Conservation (phyloP, 176 grass and related monocot genomes). For the Oryza rufipogon region DNA sequence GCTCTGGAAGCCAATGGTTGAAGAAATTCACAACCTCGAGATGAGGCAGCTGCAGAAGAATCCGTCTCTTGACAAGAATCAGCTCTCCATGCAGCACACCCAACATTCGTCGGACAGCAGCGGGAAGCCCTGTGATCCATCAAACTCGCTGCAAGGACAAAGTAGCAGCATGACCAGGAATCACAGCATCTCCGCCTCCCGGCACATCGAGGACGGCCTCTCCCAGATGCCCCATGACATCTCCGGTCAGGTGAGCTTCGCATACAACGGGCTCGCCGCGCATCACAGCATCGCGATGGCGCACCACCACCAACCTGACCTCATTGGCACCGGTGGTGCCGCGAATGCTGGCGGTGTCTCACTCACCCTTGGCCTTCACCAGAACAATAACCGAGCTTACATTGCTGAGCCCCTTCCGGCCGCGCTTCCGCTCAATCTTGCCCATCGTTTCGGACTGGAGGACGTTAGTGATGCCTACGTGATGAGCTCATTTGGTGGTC, state of each 20-base stretch:
- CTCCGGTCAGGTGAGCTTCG: conserved; percentile 58
- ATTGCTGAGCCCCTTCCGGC: conserved; percentile 69
- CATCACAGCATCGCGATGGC: conserved; percentile 27
- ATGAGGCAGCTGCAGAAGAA: conserved; percentile 71
- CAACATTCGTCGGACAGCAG: conserved; percentile 57
- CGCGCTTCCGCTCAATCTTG: conserved; percentile 59
- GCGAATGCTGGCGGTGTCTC: conserved; percentile 56
- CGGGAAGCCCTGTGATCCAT: conserved; percentile 55
- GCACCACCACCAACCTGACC: conserved; percentile 41
- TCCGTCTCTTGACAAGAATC: conserved; percentile 44
- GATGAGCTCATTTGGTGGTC: conserved; percentile 64
- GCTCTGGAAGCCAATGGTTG: conserved; percentile 99
- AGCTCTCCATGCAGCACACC: conserved; percentile 36
- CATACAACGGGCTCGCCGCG: conserved; percentile 45
- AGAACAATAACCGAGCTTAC: conserved; percentile 65
- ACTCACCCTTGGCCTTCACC: conserved; percentile 86
- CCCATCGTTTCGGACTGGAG: conserved; percentile 81
- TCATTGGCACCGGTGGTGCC: background rate
- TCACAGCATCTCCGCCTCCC: conserved; percentile 26
- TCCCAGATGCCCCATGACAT: conserved; percentile 60
- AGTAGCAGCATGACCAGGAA: conserved; percentile 45
- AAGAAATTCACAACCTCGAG: conserved; percentile 93
- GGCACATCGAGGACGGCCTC: conserved; percentile 57
- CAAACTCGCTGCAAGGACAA: conserved; percentile 57
- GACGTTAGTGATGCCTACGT: conserved; percentile 81